Percentiles rank a stretch among this genome's conserved stretches.
These are phyloP conservation scores for Tolypocladium pustulatum DNA, from an alignment of 2,329 filamentous ascomycete species.

Conservation along the genomic window DNA sequence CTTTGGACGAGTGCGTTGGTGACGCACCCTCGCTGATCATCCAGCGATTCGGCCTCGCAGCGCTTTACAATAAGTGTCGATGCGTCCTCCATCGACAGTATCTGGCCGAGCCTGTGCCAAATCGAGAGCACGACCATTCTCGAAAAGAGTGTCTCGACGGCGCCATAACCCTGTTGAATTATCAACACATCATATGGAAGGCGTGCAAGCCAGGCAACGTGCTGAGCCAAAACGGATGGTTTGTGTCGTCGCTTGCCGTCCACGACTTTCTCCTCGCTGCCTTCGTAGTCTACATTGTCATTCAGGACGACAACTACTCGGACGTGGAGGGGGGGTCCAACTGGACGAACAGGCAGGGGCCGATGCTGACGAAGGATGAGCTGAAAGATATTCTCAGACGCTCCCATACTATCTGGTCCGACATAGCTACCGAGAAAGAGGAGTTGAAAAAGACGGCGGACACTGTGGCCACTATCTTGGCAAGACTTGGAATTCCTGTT, in stretches of 20 bases:
- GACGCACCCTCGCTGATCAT: slow-evolving; percentile 36
- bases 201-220: slow-evolving; percentile 42
- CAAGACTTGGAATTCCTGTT: slow-evolving; percentile 24
- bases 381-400: slow-evolving; percentile 29
- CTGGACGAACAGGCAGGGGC: slow-evolving; percentile 22
- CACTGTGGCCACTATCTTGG: slow-evolving; percentile 34
- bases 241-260: slow-evolving; percentile 44
- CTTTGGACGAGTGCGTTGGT: slow-evolving; percentile 37
- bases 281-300: slow-evolving; percentile 46
- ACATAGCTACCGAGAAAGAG: slow-evolving; percentile 22
- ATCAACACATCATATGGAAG: slow-evolving; percentile 36
- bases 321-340: slow-evolving; percentile 21
- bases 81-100: slow-evolving; percentile 47
- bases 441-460: slow-evolving; percentile 36
- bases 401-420: slow-evolving; percentile 33
- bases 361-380: slow-evolving; percentile 23
- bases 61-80: slow-evolving; percentile 43
- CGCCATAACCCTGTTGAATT: slow-evolving; percentile 34
- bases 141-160: slow-evolving; percentile 38
- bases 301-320: slow-evolving; percentile 31
- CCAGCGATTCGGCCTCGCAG: slow-evolving; percentile 41
- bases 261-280: slow-evolving; percentile 53
- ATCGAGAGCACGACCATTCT: slow-evolving; percentile 40
- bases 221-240: slow-evolving; percentile 43
- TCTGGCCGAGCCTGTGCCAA: slow-evolving; percentile 30